Conservation (phyloP, 257 asterid genomes). For the Anisodus acutangulus region DNA sequence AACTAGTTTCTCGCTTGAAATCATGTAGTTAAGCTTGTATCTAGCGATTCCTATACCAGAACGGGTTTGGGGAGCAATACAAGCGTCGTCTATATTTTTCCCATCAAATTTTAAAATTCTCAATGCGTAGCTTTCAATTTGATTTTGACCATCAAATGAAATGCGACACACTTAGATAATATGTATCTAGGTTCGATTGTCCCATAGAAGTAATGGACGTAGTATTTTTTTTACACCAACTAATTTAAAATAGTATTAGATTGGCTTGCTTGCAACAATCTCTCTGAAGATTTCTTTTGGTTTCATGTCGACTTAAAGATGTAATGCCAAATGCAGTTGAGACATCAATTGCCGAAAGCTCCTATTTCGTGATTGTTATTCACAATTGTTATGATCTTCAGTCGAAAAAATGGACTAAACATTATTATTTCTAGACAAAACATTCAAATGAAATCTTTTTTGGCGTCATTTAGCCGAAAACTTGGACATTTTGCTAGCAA, state of each 20-base stretch:
- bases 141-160: not conserved
- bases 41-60: not conserved
- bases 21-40: not conserved
- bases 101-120: too few species aligned
- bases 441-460: not conserved
- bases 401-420: constrained; percentile 20
- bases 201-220: not conserved
- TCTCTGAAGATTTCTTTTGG: not conserved
- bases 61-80: not conserved
- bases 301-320: not conserved
- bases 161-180: not conserved
- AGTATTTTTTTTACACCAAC: not conserved
- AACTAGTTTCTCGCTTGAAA: not conserved
- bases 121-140: not conserved
- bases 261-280: not conserved
- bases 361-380: not conserved
- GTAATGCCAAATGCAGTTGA: not conserved
- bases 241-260: not conserved
- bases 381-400: not conserved
- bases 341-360: not conserved
- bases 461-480: constrained; percentile 8
- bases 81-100: not conserved
- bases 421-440: not conserved
- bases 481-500: constrained; percentile 19
- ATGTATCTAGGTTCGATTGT: not conserved